phyloP scores from a whole-genome alignment of 306 rosid genomes.

The Dicorynia guianensis region DNA sequence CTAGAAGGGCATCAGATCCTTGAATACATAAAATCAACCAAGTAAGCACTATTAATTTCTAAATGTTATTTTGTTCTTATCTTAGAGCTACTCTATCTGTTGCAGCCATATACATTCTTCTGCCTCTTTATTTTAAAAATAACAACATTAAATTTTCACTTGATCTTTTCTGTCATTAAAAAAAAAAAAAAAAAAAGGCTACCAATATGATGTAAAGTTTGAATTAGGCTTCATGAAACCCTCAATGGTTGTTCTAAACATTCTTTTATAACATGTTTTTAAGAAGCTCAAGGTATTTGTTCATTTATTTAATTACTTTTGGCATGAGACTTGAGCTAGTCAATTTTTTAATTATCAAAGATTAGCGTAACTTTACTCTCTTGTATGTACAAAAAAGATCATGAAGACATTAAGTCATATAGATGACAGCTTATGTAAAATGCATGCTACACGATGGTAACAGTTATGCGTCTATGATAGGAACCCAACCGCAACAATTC shows the following conservation, averaged over 20 bases:
- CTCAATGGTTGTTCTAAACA: neutral
- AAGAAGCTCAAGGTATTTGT: too few species aligned
- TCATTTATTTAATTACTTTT: too few species aligned
- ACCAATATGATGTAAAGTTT: neutral
- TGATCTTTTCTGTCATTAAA: too few species aligned
- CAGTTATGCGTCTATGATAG: conserved; percentile 36
- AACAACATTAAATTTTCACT: too few species aligned
- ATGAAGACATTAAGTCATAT: neutral
- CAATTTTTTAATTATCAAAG: neutral
- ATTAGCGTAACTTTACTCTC: neutral
- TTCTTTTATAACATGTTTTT: neutral
- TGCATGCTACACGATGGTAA: neutral
- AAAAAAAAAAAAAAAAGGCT: too few species aligned
- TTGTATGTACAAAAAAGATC: neutral
- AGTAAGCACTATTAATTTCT: conserved; percentile 42
- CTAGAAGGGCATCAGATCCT: conserved; percentile 60
- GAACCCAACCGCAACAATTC: conserved; percentile 62
- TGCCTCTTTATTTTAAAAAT: too few species aligned
- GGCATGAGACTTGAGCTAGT: neutral
- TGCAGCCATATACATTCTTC: neutral
- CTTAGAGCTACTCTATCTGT: neutral
- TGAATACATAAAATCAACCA: conserved; percentile 60
- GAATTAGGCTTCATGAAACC: neutral
- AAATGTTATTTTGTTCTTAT: neutral
- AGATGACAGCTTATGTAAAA: neutral